Evolutionary conservation across 441 rosid species (phyloP), one percentile per base, ranked within the genome.

Genomic region (Kokia cookei): DNA sequence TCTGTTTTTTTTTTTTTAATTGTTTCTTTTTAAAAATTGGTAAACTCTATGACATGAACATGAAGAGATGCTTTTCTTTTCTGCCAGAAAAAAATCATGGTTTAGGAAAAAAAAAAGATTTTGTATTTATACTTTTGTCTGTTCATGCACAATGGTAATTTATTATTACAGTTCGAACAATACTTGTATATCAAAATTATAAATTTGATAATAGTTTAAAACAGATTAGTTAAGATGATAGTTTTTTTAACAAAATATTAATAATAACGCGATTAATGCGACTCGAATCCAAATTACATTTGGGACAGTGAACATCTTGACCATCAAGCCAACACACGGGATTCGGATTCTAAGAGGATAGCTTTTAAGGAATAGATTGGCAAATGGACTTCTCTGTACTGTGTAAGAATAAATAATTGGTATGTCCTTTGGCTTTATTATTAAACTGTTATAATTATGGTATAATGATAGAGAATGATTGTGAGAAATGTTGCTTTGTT

Each of bases 21-120:
- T n/a, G 8, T 6, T 3, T 14, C 15, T 10, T 48, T 13, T 11
- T 45, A 19, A 4, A 24, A 10, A 35, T n/a, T 1, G 3, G 22
- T 50, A n/a, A 61, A 42, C 37, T 59, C 47, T 65, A 64, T 73
- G 83, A 82, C 87, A 80, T 81, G 86, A 59, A 55, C 89, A 80
- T 81, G 84, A 62, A 51, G 40, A 76, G 86, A 79, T 86, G 75
- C 84, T 75, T 22, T 72, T 48, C 32, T 72, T 22, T 70, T 42
- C 19, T 73, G 29, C 77, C 76, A 40, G 55, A 27, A 32, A 1
- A 4, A 32, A 69, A 58, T 78, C 73, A 67, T 50, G 71, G 27
- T 53, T 10, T 8, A 26, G 26, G 51, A 2, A 1, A 37, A 57
- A 48, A 72, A 27, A 47, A 19, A 19, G 40, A 37, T n/a, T 40